A percentile compares a stretch with the other conserved stretches of the same genome.
These are phyloP conservation scores for Neofusicoccum cordaticola DNA, from an alignment of 2,329 filamentous ascomycete genomes.

Conservation along the genomic window DNA sequence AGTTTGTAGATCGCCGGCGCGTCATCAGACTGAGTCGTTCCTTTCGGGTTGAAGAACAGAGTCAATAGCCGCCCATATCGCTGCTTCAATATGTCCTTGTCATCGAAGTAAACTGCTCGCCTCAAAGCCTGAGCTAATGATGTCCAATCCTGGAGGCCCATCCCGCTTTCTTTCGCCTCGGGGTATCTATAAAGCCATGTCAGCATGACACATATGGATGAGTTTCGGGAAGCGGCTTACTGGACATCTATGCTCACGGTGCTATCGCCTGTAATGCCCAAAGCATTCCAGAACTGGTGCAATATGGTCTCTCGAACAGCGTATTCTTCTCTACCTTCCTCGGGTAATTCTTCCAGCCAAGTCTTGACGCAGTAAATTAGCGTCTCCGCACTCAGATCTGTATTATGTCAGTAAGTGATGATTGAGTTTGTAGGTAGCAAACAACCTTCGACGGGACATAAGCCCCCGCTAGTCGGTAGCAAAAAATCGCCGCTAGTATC, in stretches of 20 bases:
- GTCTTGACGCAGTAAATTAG: constrained; percentile 34
- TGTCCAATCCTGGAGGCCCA: neutral
- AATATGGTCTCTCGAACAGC: neutral
- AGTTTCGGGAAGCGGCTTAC: neutral
- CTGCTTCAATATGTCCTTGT: constrained; percentile 29
- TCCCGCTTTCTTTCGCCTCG: neutral
- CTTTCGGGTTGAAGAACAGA: constrained; percentile 24
- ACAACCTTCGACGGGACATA: constrained; percentile 20
- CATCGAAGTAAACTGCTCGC: constrained; percentile 24
- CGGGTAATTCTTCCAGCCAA: constrained; percentile 30
- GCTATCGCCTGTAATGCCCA: neutral
- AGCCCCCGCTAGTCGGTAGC: constrained; percentile 6
- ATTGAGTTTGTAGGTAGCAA: neutral
- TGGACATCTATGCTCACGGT: neutral
- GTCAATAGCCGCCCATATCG: constrained; percentile 32
- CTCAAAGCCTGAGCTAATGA: constrained; percentile 23
- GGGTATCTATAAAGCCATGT: neutral
- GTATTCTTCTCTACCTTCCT: neutral
- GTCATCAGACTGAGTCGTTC: constrained; percentile 2
- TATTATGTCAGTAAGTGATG: neutral
- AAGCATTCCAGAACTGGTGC: neutral
- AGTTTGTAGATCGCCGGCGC: constrained; percentile 3
- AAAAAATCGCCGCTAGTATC: constrained; percentile 5
- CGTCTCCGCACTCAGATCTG: constrained; percentile 30
- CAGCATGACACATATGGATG: neutral